Evolutionary conservation across 2,329 filamentous ascomycete species (phyloP).

Genomic region (Chalaropsis ovoidea): DNA sequence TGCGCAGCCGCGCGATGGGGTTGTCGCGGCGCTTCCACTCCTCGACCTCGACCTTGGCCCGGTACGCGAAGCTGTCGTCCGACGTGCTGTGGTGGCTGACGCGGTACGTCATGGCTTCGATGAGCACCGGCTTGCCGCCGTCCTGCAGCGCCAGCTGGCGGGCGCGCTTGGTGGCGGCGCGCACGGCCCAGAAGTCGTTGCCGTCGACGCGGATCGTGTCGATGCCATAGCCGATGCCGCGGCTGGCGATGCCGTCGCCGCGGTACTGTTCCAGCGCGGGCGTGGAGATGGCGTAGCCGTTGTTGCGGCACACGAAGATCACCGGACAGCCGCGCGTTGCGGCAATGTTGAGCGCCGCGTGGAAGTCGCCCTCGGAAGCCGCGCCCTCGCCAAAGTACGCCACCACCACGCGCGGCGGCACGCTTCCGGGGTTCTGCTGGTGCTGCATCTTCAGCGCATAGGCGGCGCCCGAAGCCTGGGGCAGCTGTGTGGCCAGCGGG

Average conservation of each 20-base stretch:
- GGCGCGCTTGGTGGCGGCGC: slow-evolving; percentile 68
- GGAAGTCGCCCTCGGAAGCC: slow-evolving; percentile 84
- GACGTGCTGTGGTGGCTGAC: slow-evolving; percentile 95
- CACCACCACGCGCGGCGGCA: slow-evolving; percentile 58
- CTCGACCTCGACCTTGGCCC: slow-evolving; percentile 84
- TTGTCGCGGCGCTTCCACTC: slow-evolving; percentile 91
- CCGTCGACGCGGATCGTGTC: slow-evolving; percentile 86
- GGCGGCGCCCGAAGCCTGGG: slow-evolving; percentile 75
- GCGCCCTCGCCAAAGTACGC: slow-evolving; percentile 90
- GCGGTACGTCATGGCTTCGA: slow-evolving; percentile 97
- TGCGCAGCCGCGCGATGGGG: slow-evolving; percentile 71
- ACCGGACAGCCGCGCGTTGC: slow-evolving; percentile 80
- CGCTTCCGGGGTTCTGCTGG: slow-evolving; percentile 54
- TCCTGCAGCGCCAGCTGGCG: slow-evolving; percentile 66
- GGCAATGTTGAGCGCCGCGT: slow-evolving; percentile 82
- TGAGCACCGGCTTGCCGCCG: slow-evolving; percentile 71
- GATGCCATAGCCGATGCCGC: slow-evolving; percentile 85
- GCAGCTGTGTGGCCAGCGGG: slow-evolving; percentile 77
- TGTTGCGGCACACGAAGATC: slow-evolving; percentile 85
- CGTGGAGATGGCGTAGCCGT: slow-evolving; percentile 83
- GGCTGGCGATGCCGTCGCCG: slow-evolving; percentile 79
- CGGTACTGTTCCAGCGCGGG: slow-evolving; percentile 85
- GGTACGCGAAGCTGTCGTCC: slow-evolving; percentile 94
- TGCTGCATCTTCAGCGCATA: slow-evolving; percentile 79
- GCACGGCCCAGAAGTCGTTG: slow-evolving; percentile 86